A percentile compares a stretch with the other conserved stretches of the same genome.
phyloP scores from a whole-genome alignment of 208 protist genomes.

The Leptomonas seymouri region DNA sequence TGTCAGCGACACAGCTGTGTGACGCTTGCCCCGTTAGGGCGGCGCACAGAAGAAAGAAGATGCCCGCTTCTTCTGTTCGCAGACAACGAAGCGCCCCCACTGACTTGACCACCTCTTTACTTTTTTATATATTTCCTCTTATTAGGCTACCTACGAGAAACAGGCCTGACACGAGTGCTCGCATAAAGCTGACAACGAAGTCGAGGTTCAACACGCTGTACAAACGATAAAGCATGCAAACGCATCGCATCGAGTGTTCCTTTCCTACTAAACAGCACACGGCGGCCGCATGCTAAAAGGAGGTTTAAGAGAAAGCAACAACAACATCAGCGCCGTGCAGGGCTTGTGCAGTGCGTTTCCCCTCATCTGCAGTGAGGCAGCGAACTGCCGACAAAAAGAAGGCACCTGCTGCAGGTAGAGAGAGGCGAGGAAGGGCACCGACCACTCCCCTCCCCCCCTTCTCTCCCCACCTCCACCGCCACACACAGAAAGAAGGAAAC shows the following conservation, averaged over 20 bases:
- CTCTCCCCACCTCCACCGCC: not conserved
- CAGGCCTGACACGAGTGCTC: conserved; percentile 5
- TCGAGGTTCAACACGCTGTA: not conserved
- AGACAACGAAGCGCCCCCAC: too few species aligned
- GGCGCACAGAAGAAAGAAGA: too few species aligned
- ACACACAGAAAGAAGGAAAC: not conserved
- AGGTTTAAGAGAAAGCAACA: conserved; percentile 15
- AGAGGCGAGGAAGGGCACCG: too few species aligned
- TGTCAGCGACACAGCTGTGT: too few species aligned
- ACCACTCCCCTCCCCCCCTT: not conserved
- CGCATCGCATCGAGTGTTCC: too few species aligned
- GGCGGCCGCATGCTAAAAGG: not conserved
- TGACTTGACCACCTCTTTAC: too few species aligned
- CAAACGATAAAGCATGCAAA: not conserved
- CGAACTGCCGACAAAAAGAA: too few species aligned
- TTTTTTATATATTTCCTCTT: conserved; percentile 3
- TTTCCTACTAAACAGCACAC: conserved; percentile 13
- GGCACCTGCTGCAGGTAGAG: too few species aligned
- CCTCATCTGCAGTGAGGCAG: too few species aligned
- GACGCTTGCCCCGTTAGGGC: too few species aligned
- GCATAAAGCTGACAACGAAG: not conserved
- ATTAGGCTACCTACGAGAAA: conserved; percentile 27
- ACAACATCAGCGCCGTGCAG: too few species aligned
- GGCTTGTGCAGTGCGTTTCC: not conserved
- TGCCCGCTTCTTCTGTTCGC: too few species aligned